phyloP scores from a whole-genome alignment of 345 rosid genomes.

The Draba incana region DNA sequence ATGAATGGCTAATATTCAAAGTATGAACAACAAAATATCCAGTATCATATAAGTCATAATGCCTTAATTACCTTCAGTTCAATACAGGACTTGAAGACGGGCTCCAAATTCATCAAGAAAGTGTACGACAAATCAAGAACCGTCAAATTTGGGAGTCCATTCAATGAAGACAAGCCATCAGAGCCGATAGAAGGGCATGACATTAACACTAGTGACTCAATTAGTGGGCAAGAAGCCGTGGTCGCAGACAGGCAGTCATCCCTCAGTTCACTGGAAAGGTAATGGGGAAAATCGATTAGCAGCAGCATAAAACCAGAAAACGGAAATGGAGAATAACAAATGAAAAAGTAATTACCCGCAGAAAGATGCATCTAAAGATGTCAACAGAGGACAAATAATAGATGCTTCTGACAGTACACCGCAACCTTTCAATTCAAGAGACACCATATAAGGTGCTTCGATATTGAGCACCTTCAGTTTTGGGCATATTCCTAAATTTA shows the following conservation, averaged over 20 bases:
- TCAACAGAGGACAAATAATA: slow-evolving; percentile 77
- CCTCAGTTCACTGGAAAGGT: slow-evolving; percentile 72
- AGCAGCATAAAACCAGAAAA: not conserved
- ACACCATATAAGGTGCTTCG: slow-evolving; percentile 78
- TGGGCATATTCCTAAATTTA: slow-evolving; percentile 95
- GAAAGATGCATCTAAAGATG: slow-evolving; percentile 94
- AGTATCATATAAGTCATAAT: slow-evolving; percentile 12
- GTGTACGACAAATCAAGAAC: slow-evolving; percentile 91
- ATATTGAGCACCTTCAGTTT: slow-evolving; percentile 72
- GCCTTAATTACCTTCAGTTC: slow-evolving; percentile 70
- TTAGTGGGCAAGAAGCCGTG: slow-evolving; percentile 73
- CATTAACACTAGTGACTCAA: slow-evolving; percentile 87
- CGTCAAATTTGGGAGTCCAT: slow-evolving; percentile 61
- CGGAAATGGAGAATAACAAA: slow-evolving; percentile 7
- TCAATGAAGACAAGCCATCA: slow-evolving; percentile 77
- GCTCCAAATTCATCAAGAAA: slow-evolving; percentile 77
- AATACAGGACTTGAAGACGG: slow-evolving; percentile 82
- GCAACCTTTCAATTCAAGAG: slow-evolving; percentile 95
- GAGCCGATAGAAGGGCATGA: slow-evolving; percentile 85
- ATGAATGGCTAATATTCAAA: slow-evolving; percentile 16
- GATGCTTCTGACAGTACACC: slow-evolving; percentile 86
- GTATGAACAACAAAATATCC: not conserved
- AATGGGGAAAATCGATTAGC: slow-evolving; percentile 19
- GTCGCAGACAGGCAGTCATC: slow-evolving; percentile 90
- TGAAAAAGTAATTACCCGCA: slow-evolving; percentile 58